A percentile compares a stretch with the other conserved stretches of the same genome.
Evolutionary conservation across 2,329 filamentous ascomycete genomes (phyloP).

Genomic region (Pseudogymnoascus pannorum): DNA sequence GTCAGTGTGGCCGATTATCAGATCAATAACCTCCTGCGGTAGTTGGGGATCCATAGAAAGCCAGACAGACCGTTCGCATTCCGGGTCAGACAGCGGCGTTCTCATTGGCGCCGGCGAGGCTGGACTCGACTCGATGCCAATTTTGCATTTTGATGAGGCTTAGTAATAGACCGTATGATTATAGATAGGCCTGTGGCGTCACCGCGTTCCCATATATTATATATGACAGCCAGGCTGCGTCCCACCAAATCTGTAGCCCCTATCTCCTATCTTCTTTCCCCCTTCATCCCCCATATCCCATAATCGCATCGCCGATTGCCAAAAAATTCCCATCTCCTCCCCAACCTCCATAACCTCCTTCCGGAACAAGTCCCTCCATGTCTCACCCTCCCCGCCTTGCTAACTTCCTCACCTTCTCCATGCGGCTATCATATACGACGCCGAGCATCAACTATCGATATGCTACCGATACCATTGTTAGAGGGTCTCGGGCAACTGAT

Average conservation of each 20-base stretch:
- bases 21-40: neutral
- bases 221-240: neutral
- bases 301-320: neutral
- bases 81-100: neutral
- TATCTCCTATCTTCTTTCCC: neutral
- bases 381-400: neutral
- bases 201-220: neutral
- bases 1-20: neutral
- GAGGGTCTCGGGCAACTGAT: neutral
- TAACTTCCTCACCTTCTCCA: neutral
- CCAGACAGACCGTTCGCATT: too few relatives aligned
- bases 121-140: neutral
- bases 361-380: neutral
- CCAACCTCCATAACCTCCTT: neutral
- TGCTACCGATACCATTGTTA: neutral
- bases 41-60: neutral
- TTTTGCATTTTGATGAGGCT: neutral
- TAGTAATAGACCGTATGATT: neutral
- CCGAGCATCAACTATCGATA: neutral
- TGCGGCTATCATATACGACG: neutral
- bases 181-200: too few relatives aligned
- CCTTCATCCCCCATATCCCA: too few relatives aligned
- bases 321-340: neutral
- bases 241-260: neutral
- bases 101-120: neutral